Evolutionary conservation across 768 basidiomycete species (phyloP), one percentile per base, ranked within the genome.

Genomic region (Rhodotorula paludigena): DNA sequence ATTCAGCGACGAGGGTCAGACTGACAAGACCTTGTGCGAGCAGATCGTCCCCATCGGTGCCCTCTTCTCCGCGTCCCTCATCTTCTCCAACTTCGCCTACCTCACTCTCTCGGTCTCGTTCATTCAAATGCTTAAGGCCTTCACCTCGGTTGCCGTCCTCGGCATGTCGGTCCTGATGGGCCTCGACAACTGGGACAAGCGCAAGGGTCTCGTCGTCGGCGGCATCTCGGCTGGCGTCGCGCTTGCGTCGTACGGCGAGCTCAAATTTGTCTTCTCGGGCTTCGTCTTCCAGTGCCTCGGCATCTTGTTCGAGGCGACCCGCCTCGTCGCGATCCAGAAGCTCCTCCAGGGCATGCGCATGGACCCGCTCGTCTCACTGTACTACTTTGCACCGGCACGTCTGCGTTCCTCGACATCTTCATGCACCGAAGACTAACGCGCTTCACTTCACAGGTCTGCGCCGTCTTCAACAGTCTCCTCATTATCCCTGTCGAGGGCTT

Each of bases 341-440:
- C 85, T 98, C 36, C 82, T 98, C 0, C 92, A 97, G 77, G 92
- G 92, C 42, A 81, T 96, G 75, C 94, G 96, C 80, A 97, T 98
- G 94, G 92, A 97, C 77, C 94, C 94, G 0, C 60, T 97, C 16
- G 90, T 92, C 32, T 96, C 92, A 14, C 79, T 98, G 55, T 90
- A 97, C 81, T 97, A 93, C 81, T 57, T 10, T 20, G 56, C 56
- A 7, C 56, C 56, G 35, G 41, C 44, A 2, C 30, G 44, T 57
- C 39, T 20, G 8, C 9, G 11, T 28, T 18, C 3, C 5, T 39
- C 78, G 33, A 16, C 71, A 59, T 32, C 20, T 6, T 28, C 44
- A 45, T 25, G 8, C 21, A 3, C 21, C 44, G 10, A 9, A 49
- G 28, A 30, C 28, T 18, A 8, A 15, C 10, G 11, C 6, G n/a